Base-by-base conservation (phyloP, 2,329 filamentous ascomycete genomes). In the Trichophyton verrucosum region DNA sequence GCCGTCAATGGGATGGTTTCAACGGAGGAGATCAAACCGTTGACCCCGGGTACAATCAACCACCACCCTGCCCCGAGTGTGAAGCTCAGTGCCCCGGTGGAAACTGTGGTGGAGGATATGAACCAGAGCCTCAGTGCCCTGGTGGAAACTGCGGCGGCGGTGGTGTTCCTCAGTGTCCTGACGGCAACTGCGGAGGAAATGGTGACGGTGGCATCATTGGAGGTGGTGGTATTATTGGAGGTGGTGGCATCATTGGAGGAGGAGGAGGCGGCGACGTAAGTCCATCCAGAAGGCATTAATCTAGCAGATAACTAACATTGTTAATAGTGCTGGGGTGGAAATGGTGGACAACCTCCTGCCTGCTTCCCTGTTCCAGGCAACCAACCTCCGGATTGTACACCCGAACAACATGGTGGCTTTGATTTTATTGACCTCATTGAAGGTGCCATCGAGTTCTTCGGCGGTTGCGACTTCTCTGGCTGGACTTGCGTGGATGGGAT, bases 331-430 rank as follows among this genome's bases (percentile, higher is more conserved):
- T 86, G 82, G 79, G 74, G 75, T 11, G 33, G 33, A 7, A 1
- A 30, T 30, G 1, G 6, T 30, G 27, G 27, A 30, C 1, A 1
- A 62, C 74, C 78, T 64, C 77, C 78, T 60, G 68, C 73, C 56
- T 73, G 78, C 63, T 95, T 85, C 80, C 78, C 78, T 57, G 86
- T 80, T 73, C 89, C 90, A 11, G 75, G 77, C 62, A 90, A 88
- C 80, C 84, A 81, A 69, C 77, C 89, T 78, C 94, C 94, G 78
- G 75, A 86, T 68, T 96, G 92, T 76, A 84, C 81, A 62, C 72
- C 81, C n/a, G 74, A 84, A 66, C 88, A 95, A 77, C 75, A 81
- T 64, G 66, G 69, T 22, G 91, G 90, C 57, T 94, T 88, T 73
- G 77, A 86, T 78, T 96, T 87, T 82, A 74, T 74, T 27, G 81